phyloP scores from a whole-genome alignment of 352 stramenopile genomes.

The Pythium phragmiticola region DNA sequence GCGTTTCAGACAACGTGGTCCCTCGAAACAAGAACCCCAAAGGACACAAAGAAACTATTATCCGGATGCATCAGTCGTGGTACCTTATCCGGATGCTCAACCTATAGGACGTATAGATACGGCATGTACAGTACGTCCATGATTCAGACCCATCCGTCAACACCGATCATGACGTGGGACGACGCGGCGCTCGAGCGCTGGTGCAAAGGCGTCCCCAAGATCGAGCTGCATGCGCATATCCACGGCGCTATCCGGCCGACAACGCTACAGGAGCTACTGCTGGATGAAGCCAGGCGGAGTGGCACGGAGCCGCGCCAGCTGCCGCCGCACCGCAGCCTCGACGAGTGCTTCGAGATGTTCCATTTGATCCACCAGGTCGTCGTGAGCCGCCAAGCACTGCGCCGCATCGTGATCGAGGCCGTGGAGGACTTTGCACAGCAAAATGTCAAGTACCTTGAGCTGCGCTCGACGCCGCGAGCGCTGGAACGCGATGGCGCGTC shows the following conservation, averaged over 20 bases:
- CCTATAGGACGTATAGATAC: background rate
- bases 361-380: conserved; percentile 82
- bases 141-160: background rate
- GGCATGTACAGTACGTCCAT: background rate
- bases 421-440: conserved; percentile 83
- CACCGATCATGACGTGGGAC: conserved; percentile 26
- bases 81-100: conserved; percentile 7
- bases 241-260: conserved; percentile 73
- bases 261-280: conserved; percentile 68
- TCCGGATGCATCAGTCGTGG: conserved; percentile 9
- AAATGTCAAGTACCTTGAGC: conserved; percentile 83
- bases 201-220: conserved; percentile 67
- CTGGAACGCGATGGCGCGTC: conserved; percentile 54
- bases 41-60: conserved; percentile 24
- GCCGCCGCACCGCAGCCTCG: conserved; percentile 53
- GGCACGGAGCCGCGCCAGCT: conserved; percentile 33
- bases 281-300: conserved; percentile 37
- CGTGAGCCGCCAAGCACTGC: conserved; percentile 58
- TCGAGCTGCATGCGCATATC: conserved; percentile 89
- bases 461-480: conserved; percentile 76
- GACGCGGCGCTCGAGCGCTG: conserved; percentile 35
- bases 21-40: conserved; percentile 8
- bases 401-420: conserved; percentile 67
- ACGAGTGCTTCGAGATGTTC: conserved; percentile 90
- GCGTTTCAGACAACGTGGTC: background rate